These are phyloP conservation scores for Ormosia semicastrata DNA, from an alignment of 306 rosid genomes.

Conservation along the genomic window DNA sequence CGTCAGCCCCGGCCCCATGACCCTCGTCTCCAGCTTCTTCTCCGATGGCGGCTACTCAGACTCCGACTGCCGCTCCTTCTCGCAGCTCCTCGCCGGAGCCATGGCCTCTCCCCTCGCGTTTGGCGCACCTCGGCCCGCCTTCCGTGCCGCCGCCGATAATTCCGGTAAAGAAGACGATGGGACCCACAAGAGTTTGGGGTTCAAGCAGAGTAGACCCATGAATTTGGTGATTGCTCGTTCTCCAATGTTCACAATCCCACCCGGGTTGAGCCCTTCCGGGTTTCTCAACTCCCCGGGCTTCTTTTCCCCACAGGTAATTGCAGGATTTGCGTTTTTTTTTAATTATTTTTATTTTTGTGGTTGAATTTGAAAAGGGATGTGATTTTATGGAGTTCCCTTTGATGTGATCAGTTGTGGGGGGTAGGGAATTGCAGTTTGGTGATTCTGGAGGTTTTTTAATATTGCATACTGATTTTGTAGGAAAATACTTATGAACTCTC, in stretches of 20 bases:
- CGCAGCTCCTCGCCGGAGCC: slow-evolving; percentile 96
- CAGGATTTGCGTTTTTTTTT: too few species aligned
- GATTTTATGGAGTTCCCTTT: background rate
- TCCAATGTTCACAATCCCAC: slow-evolving; percentile 74
- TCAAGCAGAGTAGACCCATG: slow-evolving; percentile 82
- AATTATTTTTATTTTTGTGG: background rate
- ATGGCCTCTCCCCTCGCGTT: slow-evolving; percentile 84
- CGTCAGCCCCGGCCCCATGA: slow-evolving; percentile 92
- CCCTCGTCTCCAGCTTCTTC: slow-evolving; percentile 89
- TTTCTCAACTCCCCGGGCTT: slow-evolving; percentile 91
- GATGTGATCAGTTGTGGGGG: too few species aligned
- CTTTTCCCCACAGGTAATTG: slow-evolving; percentile 85
- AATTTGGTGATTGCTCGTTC: slow-evolving; percentile 77
- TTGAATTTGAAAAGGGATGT: slow-evolving; percentile 3
- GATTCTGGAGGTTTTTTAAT: too few species aligned
- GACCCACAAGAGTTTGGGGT: slow-evolving; percentile 45
- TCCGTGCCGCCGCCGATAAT: background rate
- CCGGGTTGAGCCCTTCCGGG: slow-evolving; percentile 89
- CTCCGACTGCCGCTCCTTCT: slow-evolving; percentile 68
- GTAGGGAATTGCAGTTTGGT: too few species aligned
- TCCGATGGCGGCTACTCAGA: slow-evolving; percentile 41
- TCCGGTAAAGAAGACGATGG: slow-evolving; percentile 40
- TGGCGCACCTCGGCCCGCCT: background rate
- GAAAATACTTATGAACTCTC: too few species aligned
- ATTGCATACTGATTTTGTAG: too few species aligned